Evolutionary conservation across 768 basidiomycete species (phyloP), one percentile per base, ranked within the genome.

Genomic region (Tricholoma sp.): DNA sequence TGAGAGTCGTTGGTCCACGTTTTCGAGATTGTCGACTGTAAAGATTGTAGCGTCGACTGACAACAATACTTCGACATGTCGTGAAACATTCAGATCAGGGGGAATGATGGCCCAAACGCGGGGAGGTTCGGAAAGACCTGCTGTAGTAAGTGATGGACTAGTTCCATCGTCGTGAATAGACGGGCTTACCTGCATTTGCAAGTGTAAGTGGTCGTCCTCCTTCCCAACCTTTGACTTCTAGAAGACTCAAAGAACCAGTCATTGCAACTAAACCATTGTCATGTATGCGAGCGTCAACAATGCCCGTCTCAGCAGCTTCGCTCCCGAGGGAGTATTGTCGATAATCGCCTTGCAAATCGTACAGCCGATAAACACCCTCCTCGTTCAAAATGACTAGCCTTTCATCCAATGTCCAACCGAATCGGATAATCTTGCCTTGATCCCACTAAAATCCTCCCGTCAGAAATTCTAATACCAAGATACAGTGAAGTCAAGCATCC

Each of bases 151-250:
- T 62, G n/a, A 11, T 56, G 11, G 24, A 56, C 53, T 52, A 21
- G 29, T 4, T 37, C 24, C 2, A 50, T 9, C 4, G 10, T 49
- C 52, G 22, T 9, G 19, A 34, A 16, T 39, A 34, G 32, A 37
- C 45, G 39, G 50, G 74, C 84, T 63, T 65, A 91, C 94, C 84
- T 65, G 89, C 82, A 67, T 81, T 85, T 21, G 90, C 88, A 49
- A 96, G 69, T 1, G 82, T 77, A 52, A 90, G 71, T 1, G 91
- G 86, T 57, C 89, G 81, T 5, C 74, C 82, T 12, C 93, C 94
- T 43, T 84, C 83, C 93, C 94, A 96, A 3, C 87, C 91, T 69
- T 90, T 90, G 55, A 96, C 86, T 67, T 98, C 94, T 52, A 96
- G 66, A 47, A 96, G 75, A 5, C 81, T 79, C 62, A 96, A 69